Conservation (phyloP, 169 alveolate species). For the Plasmodium fragile region DNA sequence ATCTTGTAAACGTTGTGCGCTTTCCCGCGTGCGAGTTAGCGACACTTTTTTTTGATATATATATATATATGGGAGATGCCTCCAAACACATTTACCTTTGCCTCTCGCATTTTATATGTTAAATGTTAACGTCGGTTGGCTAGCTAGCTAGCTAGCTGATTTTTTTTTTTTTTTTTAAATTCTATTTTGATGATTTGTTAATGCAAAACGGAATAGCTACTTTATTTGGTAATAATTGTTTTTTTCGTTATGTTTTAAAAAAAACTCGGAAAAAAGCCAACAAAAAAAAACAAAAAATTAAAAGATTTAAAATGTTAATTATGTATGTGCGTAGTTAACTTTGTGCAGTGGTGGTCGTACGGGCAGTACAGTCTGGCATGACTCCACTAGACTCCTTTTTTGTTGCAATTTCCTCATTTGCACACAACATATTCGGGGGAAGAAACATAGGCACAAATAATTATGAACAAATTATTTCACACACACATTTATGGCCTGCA, state of each 20-base stretch:
- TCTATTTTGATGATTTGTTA: slow-evolving; percentile 20
- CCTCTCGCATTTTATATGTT: not conserved
- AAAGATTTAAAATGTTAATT: not conserved
- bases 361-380: not conserved
- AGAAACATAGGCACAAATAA: not conserved
- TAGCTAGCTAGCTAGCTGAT: not conserved
- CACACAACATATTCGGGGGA: not conserved
- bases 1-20: not conserved
- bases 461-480: not conserved
- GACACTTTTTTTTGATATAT: not conserved
- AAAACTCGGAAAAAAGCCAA: not conserved
- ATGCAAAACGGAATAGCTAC: not conserved
- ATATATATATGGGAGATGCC: not conserved
- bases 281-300: not conserved
- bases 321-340: not conserved
- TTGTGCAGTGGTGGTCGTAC: not conserved
- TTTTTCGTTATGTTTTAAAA: slow-evolving; percentile 20
- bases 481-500: not conserved
- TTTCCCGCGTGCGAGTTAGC: not conserved
- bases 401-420: not conserved
- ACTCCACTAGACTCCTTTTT: not conserved
- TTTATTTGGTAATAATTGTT: slow-evolving; percentile 22
- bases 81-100: not conserved
- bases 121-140: not conserved
- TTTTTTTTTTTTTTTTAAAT: slow-evolving; percentile 16